Evolutionary conservation across 1,139 yeast genomes (phyloP).

Genomic region (Lodderomyces parapsilosis): DNA sequence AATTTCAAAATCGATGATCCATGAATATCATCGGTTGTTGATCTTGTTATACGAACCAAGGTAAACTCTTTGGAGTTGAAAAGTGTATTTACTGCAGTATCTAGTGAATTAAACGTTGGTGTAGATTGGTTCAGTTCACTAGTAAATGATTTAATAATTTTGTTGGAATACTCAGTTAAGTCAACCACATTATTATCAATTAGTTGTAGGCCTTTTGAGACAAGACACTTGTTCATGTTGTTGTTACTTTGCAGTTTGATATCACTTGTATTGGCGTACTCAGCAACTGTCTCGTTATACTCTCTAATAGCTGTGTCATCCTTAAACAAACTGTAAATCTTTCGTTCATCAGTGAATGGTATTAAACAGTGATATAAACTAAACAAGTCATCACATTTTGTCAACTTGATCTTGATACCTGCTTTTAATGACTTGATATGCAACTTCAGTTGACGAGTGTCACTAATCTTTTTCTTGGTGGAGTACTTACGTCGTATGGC

Average conservation of each 20-base stretch:
- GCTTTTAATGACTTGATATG: constrained; percentile 56
- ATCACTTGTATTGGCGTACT: neutral
- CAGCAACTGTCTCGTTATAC: neutral
- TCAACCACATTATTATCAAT: constrained; percentile 40
- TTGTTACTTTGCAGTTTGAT: neutral
- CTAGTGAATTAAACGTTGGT: constrained; percentile 45
- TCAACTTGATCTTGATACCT: constrained; percentile 48
- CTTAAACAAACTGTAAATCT: constrained; percentile 13
- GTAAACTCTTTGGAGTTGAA: constrained; percentile 45
- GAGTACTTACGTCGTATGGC: constrained; percentile 40
- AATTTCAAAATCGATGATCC: constrained; percentile 51
- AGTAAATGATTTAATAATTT: constrained; percentile 27
- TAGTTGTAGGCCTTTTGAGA: constrained; percentile 29
- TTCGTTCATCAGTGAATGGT: constrained; percentile 25
- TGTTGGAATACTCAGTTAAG: constrained; percentile 34
- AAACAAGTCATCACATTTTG: constrained; percentile 44
- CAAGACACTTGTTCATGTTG: constrained; percentile 13
- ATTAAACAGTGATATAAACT: constrained; percentile 45
- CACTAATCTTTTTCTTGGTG: constrained; percentile 16
- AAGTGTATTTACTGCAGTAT: constrained; percentile 44
- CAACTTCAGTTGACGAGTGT: constrained; percentile 26
- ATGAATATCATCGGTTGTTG: constrained; percentile 51
- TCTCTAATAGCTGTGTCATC: constrained; percentile 5
- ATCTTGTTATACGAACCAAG: constrained; percentile 51
- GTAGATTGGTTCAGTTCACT: constrained; percentile 5